Conservation (phyloP, 805 yeast species). For the Wickerhamomyces subpelliculosus region DNA sequence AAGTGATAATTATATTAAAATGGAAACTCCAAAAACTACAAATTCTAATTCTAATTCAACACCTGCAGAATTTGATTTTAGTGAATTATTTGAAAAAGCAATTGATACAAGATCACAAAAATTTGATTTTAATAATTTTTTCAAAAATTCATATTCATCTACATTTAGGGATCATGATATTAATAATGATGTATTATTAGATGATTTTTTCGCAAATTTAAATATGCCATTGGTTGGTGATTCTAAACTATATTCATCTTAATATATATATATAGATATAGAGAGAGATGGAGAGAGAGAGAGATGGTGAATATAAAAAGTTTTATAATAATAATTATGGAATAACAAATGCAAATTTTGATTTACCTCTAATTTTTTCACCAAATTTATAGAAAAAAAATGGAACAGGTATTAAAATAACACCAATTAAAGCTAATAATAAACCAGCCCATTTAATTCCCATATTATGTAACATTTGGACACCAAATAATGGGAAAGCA, state of each 20-base stretch:
- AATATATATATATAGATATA: no score
- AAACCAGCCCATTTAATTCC: slow-evolving; percentile 78
- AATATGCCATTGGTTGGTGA: neutral
- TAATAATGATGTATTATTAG: neutral
- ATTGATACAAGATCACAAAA: neutral
- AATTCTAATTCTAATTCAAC: no score
- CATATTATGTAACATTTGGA: slow-evolving; percentile 60
- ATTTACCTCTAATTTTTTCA: slow-evolving; percentile 42
- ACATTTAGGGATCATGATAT: neutral
- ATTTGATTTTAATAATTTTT: neutral
- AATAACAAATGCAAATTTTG: slow-evolving; percentile 51
- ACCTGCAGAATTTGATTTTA: no score
- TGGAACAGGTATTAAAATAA: slow-evolving; percentile 59
- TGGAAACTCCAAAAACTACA: no score
- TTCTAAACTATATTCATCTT: neutral
- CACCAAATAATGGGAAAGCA: slow-evolving; percentile 65
- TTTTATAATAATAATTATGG: neutral
- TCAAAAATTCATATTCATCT: neutral
- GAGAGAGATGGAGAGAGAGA: no score
- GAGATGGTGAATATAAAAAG: neutral
- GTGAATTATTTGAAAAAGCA: neutral
- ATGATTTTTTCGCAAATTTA: neutral
- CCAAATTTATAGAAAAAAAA: slow-evolving; percentile 36
- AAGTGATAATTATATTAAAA: neutral
- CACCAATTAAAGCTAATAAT: slow-evolving; percentile 55